Evolutionary conservation across 495 filamentous ascomycete genomes (phyloP), one percentile per base, ranked within the genome.

Genomic region (Penicillium fimorum): DNA sequence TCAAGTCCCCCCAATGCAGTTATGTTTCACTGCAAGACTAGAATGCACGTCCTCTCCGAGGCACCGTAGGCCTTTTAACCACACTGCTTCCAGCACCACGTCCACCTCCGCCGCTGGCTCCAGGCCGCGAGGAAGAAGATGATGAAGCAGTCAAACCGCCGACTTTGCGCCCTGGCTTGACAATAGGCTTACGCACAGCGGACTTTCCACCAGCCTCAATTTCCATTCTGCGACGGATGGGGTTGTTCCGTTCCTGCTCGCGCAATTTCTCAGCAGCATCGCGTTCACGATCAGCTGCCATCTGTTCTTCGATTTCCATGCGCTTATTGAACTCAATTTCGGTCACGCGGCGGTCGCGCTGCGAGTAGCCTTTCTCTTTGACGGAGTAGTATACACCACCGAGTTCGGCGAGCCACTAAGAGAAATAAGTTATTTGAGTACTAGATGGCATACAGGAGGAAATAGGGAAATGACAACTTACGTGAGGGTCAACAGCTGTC

Each of bases 321-420:
- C 90, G 92, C 40, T 85, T 80, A 68, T 93, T 96, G 74, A 96
- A 96, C 72, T 97, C 95, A 25, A 87, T 87, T 74, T 99, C 95
- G 4, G 88, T 95, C 52, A 96, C 84, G 48, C 89, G 82, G 71
- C 91, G 91, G 61, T 97, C 91, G 30, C 90, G 82, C 7, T 90
- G 88, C 15, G 89, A 94, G 69, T 94, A 99, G 12, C 92, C 92
- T 70, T 99, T 99, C 76, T 97, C 93, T 74, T 96, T 97, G 67
- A 97, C 84, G 12, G 88, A 92, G 75, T 97, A 99, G 74, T 97
- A 99, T 24, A 99, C 95, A n/a, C 92, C 95, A 20, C 95, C 95
- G 20, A 99, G 82, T 65, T 99, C 94, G 15, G 95, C 95, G 62
- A 99, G 85, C 95, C 95, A 99, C 78, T 82, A 54, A n/a, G 11